Conservation (phyloP, 306 rosid genomes). For the Albizia julibrissin region DNA sequence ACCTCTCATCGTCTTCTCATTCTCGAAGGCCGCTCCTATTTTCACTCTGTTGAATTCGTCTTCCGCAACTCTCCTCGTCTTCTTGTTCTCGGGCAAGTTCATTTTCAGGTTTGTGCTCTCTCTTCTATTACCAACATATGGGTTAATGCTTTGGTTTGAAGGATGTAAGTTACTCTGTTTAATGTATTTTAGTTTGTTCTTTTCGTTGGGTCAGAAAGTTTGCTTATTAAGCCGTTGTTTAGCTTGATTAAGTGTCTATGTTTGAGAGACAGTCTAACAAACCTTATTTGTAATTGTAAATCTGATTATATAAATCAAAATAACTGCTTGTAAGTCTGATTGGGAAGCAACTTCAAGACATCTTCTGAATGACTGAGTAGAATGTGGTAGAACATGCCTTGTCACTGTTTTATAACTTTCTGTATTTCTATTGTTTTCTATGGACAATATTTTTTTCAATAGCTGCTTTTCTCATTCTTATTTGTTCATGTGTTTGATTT, state of each 20-base stretch:
- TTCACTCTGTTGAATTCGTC: background rate
- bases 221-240: background rate
- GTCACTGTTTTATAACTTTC: too few species aligned
- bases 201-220: background rate
- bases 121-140: background rate
- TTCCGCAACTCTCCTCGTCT: background rate
- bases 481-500: background rate
- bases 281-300: background rate
- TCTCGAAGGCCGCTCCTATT: background rate
- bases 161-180: background rate
- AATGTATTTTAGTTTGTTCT: background rate
- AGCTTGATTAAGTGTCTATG: background rate
- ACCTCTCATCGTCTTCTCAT: background rate
- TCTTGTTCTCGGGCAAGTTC: background rate
- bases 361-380: background rate
- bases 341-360: background rate
- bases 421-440: background rate
- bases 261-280: too few species aligned
- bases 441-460: background rate
- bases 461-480: background rate
- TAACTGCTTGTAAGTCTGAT: background rate
- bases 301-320: too few species aligned
- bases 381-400: background rate
- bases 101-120: background rate
- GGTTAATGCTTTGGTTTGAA: background rate